A percentile compares a stretch with the other conserved stretches of the same genome.
Evolutionary conservation across 805 yeast species (phyloP).

Genomic region (Torulaspora franciscae): DNA sequence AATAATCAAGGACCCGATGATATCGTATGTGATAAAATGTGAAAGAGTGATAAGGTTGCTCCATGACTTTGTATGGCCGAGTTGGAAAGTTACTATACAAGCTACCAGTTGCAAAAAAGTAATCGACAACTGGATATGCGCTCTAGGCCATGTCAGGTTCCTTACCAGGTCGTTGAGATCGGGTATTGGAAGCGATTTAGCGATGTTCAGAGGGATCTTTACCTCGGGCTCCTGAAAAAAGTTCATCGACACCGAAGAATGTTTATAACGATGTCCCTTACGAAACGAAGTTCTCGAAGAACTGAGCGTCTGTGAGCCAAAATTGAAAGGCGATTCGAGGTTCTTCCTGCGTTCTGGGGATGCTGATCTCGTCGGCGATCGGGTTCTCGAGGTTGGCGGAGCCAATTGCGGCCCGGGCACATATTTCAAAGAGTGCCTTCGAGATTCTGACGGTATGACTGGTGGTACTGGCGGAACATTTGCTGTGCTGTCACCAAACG

Average conservation of each 20-base stretch:
- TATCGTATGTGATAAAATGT: conserved; percentile 82
- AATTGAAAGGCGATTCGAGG: conserved; percentile 31
- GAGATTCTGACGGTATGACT: conserved; percentile 11
- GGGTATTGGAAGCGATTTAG: conserved; percentile 50
- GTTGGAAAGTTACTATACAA: conserved; percentile 52
- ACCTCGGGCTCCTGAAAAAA: conserved; percentile 88
- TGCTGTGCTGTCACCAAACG: conserved; percentile 27
- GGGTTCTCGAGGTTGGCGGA: conserved; percentile 28
- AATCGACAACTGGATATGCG: conserved; percentile 50
- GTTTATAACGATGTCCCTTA: conserved; percentile 93
- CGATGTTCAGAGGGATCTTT: conserved; percentile 70
- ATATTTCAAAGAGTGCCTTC: conserved; percentile 30
- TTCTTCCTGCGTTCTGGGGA: conserved; percentile 28
- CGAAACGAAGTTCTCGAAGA: conserved; percentile 58
- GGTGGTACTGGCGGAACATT: conserved; percentile 3
- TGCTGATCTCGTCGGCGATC: conserved; percentile 29
- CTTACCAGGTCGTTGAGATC: conserved; percentile 52
- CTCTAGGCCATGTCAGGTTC: conserved; percentile 57
- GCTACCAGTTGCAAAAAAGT: conserved; percentile 51
- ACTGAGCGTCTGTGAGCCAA: conserved; percentile 16
- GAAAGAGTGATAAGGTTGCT: conserved; percentile 70
- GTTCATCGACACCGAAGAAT: conserved; percentile 93
- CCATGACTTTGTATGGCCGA: conserved; percentile 55
- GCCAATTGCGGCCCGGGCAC: conserved; percentile 32
- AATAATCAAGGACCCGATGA: conserved; percentile 66